Conservation (phyloP, 2,329 filamentous ascomycete genomes). For the Phialemoniopsis sp. region DNA sequence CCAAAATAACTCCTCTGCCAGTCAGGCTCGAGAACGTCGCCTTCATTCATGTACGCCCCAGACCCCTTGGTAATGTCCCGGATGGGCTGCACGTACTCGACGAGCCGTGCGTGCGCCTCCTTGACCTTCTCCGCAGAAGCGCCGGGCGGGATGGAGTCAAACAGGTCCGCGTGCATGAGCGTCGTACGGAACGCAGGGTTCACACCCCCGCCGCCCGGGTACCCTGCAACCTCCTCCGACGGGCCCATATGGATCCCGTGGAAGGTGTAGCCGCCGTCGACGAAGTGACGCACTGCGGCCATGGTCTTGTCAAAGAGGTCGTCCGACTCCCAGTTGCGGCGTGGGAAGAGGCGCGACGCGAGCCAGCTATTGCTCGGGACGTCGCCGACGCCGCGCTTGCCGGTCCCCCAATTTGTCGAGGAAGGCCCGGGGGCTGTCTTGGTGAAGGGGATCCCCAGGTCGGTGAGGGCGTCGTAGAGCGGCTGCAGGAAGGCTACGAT, state of each 20-base stretch:
- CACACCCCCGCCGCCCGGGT: constrained; percentile 9
- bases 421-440: constrained; percentile 5
- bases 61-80: constrained; percentile 20
- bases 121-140: constrained; percentile 3
- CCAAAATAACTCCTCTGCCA: constrained; percentile 29
- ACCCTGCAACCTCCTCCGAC: constrained; percentile 12
- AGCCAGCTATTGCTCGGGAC: constrained; percentile 13
- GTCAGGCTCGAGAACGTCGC: constrained; percentile 27
- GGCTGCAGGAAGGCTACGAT: constrained; percentile 21
- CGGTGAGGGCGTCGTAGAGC: constrained; percentile 21
- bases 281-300: constrained; percentile 19
- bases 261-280: constrained; percentile 30
- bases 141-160: constrained; percentile 1
- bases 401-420: constrained; percentile 10
- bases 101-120: constrained; percentile 7
- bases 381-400: constrained; percentile 8
- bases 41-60: constrained; percentile 34
- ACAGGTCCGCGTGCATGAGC: constrained; percentile 14
- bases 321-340: constrained; percentile 20
- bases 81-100: constrained; percentile 9
- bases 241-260: constrained; percentile 25
- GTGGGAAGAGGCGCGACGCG: constrained; percentile 29
- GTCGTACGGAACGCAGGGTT: constrained; percentile 18
- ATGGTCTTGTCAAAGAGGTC: constrained; percentile 17
- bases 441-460: constrained; percentile 18